A percentile compares a stretch with the other conserved stretches of the same genome.
Evolutionary conservation across 768 basidiomycete species (phyloP).

Genomic region (Phanerochaete carnosa): DNA sequence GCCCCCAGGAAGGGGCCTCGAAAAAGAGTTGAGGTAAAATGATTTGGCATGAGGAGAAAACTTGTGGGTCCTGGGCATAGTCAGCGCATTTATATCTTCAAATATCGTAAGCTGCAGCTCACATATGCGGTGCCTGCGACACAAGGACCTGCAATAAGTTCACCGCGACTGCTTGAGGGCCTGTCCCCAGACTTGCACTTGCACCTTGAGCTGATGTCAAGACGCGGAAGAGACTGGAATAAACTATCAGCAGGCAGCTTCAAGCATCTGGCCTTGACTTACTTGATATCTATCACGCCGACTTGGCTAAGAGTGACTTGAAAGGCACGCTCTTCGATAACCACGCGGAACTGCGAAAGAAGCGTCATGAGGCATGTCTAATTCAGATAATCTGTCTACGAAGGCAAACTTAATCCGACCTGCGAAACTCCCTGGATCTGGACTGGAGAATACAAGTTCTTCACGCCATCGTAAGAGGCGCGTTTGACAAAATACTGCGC

Average conservation of each 20-base stretch:
- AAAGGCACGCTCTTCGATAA: not conserved
- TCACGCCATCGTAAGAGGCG: constrained; percentile 7
- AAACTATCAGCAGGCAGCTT: not conserved
- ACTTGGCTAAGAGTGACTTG: not conserved
- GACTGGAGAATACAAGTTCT: constrained; percentile 1
- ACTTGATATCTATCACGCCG: constrained; percentile 2
- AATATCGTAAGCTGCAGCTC: not conserved
- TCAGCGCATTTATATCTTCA: not conserved
- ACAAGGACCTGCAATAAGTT: constrained; percentile 9
- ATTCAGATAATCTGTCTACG: not conserved
- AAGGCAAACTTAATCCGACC: not conserved
- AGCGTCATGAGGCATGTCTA: not conserved
- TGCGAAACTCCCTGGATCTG: not conserved
- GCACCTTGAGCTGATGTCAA: not conserved
- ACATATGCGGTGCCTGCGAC: constrained; percentile 13
- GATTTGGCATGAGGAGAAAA: constrained; percentile 11
- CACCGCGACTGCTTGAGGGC: not conserved
- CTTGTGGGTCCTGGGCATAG: constrained; percentile 4
- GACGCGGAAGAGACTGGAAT: not conserved
- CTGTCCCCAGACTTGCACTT: not conserved
- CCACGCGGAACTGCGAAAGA: not conserved
- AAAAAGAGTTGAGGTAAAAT: not conserved
- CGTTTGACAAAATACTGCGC: not conserved
- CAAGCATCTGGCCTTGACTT: not conserved
- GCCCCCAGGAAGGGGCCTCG: not conserved